These are phyloP conservation scores for Miscanthus sacchariflorus DNA, from an alignment of 202 grass and related monocot species.

Conservation along the genomic window DNA sequence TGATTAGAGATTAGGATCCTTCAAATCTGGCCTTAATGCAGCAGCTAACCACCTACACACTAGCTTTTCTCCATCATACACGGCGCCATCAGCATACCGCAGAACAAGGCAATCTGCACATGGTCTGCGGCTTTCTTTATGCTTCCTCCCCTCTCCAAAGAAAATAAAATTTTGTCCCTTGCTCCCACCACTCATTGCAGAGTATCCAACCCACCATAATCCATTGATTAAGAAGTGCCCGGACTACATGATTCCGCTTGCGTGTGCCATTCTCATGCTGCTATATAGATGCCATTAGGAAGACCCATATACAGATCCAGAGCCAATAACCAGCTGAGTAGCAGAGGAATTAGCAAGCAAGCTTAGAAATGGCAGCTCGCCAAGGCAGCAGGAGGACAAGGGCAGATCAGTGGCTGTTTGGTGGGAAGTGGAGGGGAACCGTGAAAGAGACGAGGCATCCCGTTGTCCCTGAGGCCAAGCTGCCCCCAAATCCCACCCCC, in stretches of 20 bases:
- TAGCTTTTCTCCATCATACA: conserved; percentile 55
- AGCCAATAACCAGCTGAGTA: conserved; percentile 16
- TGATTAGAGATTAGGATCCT: conserved; percentile 47
- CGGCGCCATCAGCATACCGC: conserved; percentile 31
- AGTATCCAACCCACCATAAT: conserved; percentile 55
- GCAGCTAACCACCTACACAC: conserved; percentile 34
- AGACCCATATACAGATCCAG: conserved; percentile 36
- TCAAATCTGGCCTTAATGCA: conserved; percentile 52
- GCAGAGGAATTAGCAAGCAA: not conserved
- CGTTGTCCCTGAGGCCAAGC: conserved; percentile 41
- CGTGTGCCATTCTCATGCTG: conserved; percentile 28
- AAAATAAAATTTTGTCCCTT: conserved; percentile 44
- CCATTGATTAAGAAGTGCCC: conserved; percentile 51
- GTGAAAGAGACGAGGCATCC: conserved; percentile 43
- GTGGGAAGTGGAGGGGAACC: conserved; percentile 51
- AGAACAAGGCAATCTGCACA: conserved; percentile 56
- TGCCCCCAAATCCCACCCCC: conserved; percentile 18
- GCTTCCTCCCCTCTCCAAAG: conserved; percentile 32
- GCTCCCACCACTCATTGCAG: conserved; percentile 46
- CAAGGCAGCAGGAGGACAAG: conserved; percentile 47
- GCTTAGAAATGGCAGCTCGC: conserved; percentile 45
- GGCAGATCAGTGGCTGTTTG: conserved; percentile 52
- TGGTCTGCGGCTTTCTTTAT: conserved; percentile 50
- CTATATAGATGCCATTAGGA: conserved; percentile 51
- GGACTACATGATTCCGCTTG: conserved; percentile 40